phyloP scores from a whole-genome alignment of 441 rosid genomes.

The Gossypium lobatum region DNA sequence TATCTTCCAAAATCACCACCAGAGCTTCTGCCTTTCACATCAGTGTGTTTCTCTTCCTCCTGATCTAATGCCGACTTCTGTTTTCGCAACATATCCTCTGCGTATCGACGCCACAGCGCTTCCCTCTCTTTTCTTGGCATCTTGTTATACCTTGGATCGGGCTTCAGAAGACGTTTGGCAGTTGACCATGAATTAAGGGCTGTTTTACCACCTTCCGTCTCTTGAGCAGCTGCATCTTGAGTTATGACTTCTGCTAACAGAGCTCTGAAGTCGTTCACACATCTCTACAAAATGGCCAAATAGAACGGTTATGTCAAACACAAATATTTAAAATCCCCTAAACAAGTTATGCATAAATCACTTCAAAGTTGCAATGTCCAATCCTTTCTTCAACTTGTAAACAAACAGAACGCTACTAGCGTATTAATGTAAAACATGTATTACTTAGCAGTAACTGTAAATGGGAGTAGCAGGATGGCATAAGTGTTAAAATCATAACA shows the following conservation, averaged over 20 bases:
- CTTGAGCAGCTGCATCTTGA: constrained; percentile 58
- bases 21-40: constrained; percentile 41
- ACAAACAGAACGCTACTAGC: background rate
- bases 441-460: background rate
- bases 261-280: constrained; percentile 61
- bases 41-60: constrained; percentile 46
- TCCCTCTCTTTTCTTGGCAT: constrained; percentile 90
- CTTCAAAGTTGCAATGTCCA: background rate
- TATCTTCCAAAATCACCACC: constrained; percentile 30
- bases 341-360: background rate
- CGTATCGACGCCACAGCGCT: constrained; percentile 66
- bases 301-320: background rate
- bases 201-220: constrained; percentile 72
- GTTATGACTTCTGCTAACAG: constrained; percentile 70
- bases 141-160: constrained; percentile 74
- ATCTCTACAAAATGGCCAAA: constrained; percentile 41
- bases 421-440: background rate
- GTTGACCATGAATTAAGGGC: constrained; percentile 90
- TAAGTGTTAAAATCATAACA: background rate
- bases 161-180: constrained; percentile 70
- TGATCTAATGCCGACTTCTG: constrained; percentile 40
- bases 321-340: background rate
- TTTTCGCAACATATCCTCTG: constrained; percentile 56
- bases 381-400: background rate
- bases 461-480: background rate